A percentile compares a stretch with the other conserved stretches of the same genome.
Conservation (phyloP, 2,329 filamentous ascomycete species). For the Herpotrichia juniperi region DNA sequence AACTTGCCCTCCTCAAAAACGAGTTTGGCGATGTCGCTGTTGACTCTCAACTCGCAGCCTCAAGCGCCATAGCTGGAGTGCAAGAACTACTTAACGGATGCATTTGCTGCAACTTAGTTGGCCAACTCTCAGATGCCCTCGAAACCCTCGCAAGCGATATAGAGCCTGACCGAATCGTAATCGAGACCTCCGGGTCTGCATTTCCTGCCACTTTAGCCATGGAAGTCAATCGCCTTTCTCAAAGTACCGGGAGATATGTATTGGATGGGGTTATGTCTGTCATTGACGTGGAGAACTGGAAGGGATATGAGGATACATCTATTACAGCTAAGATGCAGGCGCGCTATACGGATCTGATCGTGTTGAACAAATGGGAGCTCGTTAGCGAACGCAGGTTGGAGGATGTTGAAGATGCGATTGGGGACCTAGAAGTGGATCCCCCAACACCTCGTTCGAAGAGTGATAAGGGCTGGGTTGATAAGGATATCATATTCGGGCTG, state of each 20-base stretch:
- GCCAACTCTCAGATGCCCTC: slow-evolving; percentile 83
- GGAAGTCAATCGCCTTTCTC: slow-evolving; percentile 80
- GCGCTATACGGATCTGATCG: slow-evolving; percentile 84
- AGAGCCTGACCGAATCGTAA: slow-evolving; percentile 81
- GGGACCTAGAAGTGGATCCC: slow-evolving; percentile 79
- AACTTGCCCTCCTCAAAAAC: slow-evolving; percentile 94
- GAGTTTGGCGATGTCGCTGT: slow-evolving; percentile 95
- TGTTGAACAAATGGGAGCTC: slow-evolving; percentile 92
- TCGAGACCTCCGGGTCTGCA: slow-evolving; percentile 90
- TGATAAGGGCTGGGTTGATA: slow-evolving; percentile 76
- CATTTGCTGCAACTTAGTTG: slow-evolving; percentile 98
- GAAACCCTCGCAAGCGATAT: slow-evolving; percentile 69
- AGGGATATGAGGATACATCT: slow-evolving; percentile 87
- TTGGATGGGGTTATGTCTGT: slow-evolving; percentile 90
- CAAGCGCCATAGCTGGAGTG: slow-evolving; percentile 83
- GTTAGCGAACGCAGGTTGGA: slow-evolving; percentile 77
- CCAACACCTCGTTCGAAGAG: slow-evolving; percentile 82
- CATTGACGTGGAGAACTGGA: slow-evolving; percentile 94
- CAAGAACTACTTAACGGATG: slow-evolving; percentile 95
- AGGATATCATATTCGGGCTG: slow-evolving; percentile 82
- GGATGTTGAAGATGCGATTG: slow-evolving; percentile 76
- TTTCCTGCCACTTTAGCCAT: slow-evolving; percentile 85
- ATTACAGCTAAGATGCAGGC: slow-evolving; percentile 90
- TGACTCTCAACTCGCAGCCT: slow-evolving; percentile 87
- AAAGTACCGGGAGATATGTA: slow-evolving; percentile 72